Evolutionary conservation across 164 flowering plant species (phyloP), one percentile per base, ranked within the genome.

Genomic region (Magnolia kwangsiensis): DNA sequence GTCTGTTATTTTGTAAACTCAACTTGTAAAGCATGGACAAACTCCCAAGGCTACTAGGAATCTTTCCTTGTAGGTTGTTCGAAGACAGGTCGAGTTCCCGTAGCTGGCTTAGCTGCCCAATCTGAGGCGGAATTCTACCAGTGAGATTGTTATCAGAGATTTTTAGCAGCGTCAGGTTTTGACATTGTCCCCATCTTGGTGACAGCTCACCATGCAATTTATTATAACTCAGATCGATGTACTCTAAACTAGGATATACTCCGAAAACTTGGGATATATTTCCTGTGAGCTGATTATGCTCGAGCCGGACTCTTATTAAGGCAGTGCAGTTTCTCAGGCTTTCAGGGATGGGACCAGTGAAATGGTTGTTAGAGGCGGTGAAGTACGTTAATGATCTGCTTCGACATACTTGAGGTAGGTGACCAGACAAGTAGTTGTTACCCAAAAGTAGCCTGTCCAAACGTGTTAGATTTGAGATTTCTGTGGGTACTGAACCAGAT

Each of bases 331-430:
- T 3, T 37, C 45, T 37, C 45, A 37, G 45, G 45, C 45, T 37
- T 4, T 37, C 45, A 16, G 84, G 81, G 24, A 82, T 77, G 2
- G 80, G 76, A 9, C 84, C 84, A 1, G 69, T 45, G 73, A 82
- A 63, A 24, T 49, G 70, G 61, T 82, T 79, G 67, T 29, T 50
- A 11, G 23, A 8, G 11, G 76, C 81, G 23, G 63, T 24, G 29
- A 82, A 77, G 68, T 66, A 51, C 21, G 11, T 18, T 0, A 82
- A 78, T 10, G 58, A 10, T 31, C 78, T 67, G 0, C 78, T 78
- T 59, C 51, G n/a, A 49, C 84, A 82, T 58, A 82, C 9, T 50
- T 50, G n/a, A 24, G 72, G 72, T 5, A 69, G 20, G 45, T 69
- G 49, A 9, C 72, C 72, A 69, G 49, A 69, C n/a, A 69, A 69